phyloP scores from a whole-genome alignment of 208 protist species.

The Wallacemonas sp. region DNA sequence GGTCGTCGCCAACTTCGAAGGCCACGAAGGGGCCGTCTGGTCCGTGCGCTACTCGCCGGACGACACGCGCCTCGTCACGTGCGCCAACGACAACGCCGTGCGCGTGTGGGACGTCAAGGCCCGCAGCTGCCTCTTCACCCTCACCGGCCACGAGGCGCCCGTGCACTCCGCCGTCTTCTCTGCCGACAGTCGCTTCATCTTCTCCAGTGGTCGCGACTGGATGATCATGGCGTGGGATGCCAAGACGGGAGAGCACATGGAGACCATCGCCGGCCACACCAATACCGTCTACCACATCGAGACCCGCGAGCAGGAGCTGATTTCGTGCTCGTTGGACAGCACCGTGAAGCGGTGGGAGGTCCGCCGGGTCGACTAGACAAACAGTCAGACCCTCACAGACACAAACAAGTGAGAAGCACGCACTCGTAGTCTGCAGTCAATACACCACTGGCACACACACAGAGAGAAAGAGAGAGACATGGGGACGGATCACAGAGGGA shows the following conservation, averaged over 20 bases:
- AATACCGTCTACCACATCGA: constrained; percentile 22
- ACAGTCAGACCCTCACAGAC: too few relatives aligned
- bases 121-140: background rate
- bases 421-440: too few relatives aligned
- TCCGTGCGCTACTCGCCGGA: constrained; percentile 1
- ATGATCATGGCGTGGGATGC: constrained; percentile 16
- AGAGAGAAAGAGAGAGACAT: too few relatives aligned
- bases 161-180: constrained; percentile 17
- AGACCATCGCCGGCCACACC: constrained; percentile 16
- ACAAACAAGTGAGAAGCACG: background rate
- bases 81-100: constrained; percentile 18
- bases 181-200: background rate
- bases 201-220: constrained; percentile 13
- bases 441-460: too few relatives aligned
- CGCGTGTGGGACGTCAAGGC: constrained; percentile 15
- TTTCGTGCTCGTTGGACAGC: constrained; percentile 20
- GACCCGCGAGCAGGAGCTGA: constrained; percentile 10
- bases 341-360: constrained; percentile 22
- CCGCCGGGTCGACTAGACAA: background rate
- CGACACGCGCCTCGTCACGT: constrained; percentile 11
- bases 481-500: too few relatives aligned
- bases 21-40: constrained; percentile 20
- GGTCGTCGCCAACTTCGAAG: background rate
- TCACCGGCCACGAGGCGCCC: constrained; percentile 8
- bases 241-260: background rate